Evolutionary conservation across 1,139 yeast species (phyloP), one percentile per base, ranked within the genome.

Genomic region (Debaryomycetaceae sp.): DNA sequence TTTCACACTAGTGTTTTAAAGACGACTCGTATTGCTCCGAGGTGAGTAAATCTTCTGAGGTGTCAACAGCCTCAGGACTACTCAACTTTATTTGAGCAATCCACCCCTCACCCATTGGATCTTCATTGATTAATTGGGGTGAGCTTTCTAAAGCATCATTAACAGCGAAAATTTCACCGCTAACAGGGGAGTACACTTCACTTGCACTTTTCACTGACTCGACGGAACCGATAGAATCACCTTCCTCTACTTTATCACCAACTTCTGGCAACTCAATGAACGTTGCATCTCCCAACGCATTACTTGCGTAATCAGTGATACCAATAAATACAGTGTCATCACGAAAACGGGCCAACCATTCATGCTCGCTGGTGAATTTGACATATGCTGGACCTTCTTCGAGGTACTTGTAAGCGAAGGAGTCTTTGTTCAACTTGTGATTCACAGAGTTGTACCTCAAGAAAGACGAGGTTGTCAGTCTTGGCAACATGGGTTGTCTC

Each of bases 271-370:
- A 78, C 68, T 93, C 99, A 52, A 90, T 85, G 65, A 77, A 93
- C 14, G 98, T 95, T 44, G 96, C 95, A 69, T 93, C 99, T 40
- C 99, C 99, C 50, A 93, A 79, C n/a, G 99, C 96, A 59, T 91
- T 97, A 38, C 97, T 86, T 33, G 99, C 99, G 65, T 93, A 91
- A 58, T 80, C 82, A 49, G 99, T 91, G 66, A 93, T 90, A 35
- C 99, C 99, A 35, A 93, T 75, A 56, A 85, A 90, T 2, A 95
- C 85, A 34, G 83, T 75, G 48, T 89, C 88, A 66, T 91, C 97
- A 34, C 79, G 78, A 63, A 87, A 95, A 42, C 83, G 75, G 2
- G 96, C 93, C 49, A 95, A 72, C 97, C 98, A 93, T 72, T 93
- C 99, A 72, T 93, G 99, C 61, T 93, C 97, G 45, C 76, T 72